Percentiles rank a stretch among this genome's conserved stretches.
Conservation (phyloP, 352 stramenopile species). For the Pelagophyceae sp. region DNA sequence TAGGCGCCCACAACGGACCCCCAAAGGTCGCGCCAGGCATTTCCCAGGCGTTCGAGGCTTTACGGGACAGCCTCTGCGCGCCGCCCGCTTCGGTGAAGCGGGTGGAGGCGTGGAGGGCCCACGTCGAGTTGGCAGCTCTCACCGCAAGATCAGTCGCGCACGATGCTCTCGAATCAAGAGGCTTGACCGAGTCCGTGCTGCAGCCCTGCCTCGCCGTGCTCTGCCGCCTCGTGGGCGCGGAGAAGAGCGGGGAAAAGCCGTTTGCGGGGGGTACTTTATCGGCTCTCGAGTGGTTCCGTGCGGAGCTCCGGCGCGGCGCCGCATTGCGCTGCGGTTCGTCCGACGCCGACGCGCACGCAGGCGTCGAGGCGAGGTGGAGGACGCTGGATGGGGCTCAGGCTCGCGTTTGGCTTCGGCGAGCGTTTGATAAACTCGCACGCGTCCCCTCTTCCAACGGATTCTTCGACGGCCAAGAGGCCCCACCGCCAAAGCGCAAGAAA, state of each 20-base stretch:
- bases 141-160: no score
- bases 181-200: background rate
- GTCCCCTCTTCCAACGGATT: no score
- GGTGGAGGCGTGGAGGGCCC: background rate
- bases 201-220: background rate
- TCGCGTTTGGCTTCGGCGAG: no score
- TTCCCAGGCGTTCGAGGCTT: background rate
- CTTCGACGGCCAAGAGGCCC: no score
- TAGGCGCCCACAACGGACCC: no score
- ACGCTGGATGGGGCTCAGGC: background rate
- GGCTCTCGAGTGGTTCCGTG: background rate
- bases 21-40: background rate
- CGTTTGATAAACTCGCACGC: no score
- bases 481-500: no score
- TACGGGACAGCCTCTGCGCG: background rate
- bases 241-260: background rate
- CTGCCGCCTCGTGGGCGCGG: background rate
- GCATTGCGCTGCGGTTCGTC: background rate
- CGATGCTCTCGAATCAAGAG: background rate
- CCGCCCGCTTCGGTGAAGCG: background rate
- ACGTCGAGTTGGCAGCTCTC: background rate
- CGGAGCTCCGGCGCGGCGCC: background rate
- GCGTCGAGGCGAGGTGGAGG: background rate
- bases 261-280: no score
- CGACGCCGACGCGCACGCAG: background rate